A percentile compares a stretch with the other conserved stretches of the same genome.
These are phyloP conservation scores for Fusarium succisae DNA, from an alignment of 2,329 filamentous ascomycete species.

Conservation along the genomic window DNA sequence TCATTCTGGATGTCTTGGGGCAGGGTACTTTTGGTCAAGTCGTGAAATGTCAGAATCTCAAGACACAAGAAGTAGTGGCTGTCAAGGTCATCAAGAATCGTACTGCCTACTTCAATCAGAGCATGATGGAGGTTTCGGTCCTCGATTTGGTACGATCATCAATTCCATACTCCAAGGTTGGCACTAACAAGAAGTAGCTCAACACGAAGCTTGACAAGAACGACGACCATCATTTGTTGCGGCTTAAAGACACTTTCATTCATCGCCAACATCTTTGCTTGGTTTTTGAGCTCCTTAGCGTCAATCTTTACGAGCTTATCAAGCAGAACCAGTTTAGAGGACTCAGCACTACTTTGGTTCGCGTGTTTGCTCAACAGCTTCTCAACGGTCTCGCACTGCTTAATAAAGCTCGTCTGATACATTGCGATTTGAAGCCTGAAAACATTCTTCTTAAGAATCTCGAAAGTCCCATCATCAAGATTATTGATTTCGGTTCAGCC, in stretches of 20 bases:
- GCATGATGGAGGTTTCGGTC: slow-evolving; percentile 99
- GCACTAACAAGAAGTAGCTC: slow-evolving; percentile 64
- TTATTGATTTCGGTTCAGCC: slow-evolving; percentile 98
- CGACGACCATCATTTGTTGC: slow-evolving; percentile 94
- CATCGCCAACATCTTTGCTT: slow-evolving; percentile 96
- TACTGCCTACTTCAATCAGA: slow-evolving; percentile 99
- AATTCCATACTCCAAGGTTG: neutral
- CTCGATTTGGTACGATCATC: slow-evolving; percentile 77
- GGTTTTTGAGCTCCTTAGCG: slow-evolving; percentile 94
- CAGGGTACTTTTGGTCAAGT: slow-evolving; percentile 99
- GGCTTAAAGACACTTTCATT: slow-evolving; percentile 97
- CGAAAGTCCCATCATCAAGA: slow-evolving; percentile 99
- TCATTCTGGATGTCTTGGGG: slow-evolving; percentile 95
- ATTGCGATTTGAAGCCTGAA: slow-evolving; percentile 97
- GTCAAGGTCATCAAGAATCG: slow-evolving; percentile 99
- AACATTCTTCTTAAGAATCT: slow-evolving; percentile 98
- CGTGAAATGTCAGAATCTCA: slow-evolving; percentile 98
- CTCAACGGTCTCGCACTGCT: slow-evolving; percentile 90
- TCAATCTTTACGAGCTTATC: slow-evolving; percentile 98
- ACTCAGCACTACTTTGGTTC: slow-evolving; percentile 93
- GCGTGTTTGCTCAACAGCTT: slow-evolving; percentile 96
- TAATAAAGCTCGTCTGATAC: slow-evolving; percentile 96
- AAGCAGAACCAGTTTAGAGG: slow-evolving; percentile 99
- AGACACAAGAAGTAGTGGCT: slow-evolving; percentile 97
- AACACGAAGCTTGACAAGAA: slow-evolving; percentile 99